Evolutionary conservation across 2,329 filamentous ascomycete genomes (phyloP).

Genomic region (Penicillium sp.): DNA sequence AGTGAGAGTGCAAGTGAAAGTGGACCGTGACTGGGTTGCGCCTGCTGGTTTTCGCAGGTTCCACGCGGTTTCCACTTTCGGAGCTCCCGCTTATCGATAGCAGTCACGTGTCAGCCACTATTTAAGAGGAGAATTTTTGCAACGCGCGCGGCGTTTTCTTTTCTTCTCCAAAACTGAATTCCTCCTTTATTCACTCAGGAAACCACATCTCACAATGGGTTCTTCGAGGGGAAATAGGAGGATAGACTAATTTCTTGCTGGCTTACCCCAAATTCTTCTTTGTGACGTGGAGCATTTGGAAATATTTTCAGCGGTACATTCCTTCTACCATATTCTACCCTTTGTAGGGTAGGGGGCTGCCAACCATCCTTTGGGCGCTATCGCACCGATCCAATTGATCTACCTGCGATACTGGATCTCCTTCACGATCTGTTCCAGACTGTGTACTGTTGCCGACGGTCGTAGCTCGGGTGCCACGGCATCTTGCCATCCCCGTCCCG

Average conservation of each 20-base stretch:
- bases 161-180: slow-evolving; percentile 46
- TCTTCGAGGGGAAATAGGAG: slow-evolving; percentile 54
- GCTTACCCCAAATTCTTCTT: slow-evolving; percentile 53
- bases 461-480: slow-evolving; percentile 53
- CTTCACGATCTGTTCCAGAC: slow-evolving; percentile 62
- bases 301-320: slow-evolving; percentile 51
- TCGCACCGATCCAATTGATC: slow-evolving; percentile 34
- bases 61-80: neutral
- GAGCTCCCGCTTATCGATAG: slow-evolving; percentile 1
- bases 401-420: slow-evolving; percentile 38
- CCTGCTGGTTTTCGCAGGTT: neutral
- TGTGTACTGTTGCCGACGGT: slow-evolving; percentile 60
- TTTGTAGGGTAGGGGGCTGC: neutral
- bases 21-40: neutral
- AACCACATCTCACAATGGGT: slow-evolving; percentile 42
- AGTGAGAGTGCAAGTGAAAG: neutral
- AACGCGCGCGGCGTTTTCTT: slow-evolving; percentile 28
- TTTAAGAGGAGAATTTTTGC: slow-evolving; percentile 27
- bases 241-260: slow-evolving; percentile 45
- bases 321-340: slow-evolving; percentile 7
- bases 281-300: slow-evolving; percentile 50
- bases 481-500: slow-evolving; percentile 68
- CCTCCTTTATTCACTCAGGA: slow-evolving; percentile 54
- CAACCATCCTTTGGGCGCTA: neutral
- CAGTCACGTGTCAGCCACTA: slow-evolving; percentile 9